Percentiles rank a stretch among this genome's conserved stretches.
Evolutionary conservation across 768 basidiomycete species (phyloP).

Genomic region (Gloeostereum incarnatum): DNA sequence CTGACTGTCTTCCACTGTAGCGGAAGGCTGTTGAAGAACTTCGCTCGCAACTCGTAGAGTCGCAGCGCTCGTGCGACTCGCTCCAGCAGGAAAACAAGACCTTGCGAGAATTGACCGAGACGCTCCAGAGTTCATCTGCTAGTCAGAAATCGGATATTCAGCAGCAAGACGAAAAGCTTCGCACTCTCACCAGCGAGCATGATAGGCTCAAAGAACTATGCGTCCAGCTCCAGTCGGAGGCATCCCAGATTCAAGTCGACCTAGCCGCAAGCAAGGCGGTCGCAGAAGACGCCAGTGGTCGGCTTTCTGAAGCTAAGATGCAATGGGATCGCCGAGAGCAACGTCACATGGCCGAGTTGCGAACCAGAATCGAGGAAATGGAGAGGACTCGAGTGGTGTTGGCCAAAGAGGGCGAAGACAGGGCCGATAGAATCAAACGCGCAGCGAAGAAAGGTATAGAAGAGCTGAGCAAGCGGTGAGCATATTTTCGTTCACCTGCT

Average conservation of each 20-base stretch:
- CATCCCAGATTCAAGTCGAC: not conserved
- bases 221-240: not conserved
- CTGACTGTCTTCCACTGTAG: constrained; percentile 7
- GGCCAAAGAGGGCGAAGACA: constrained; percentile 2
- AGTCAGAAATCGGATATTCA: too few species aligned
- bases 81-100: constrained; percentile 4
- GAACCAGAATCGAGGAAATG: constrained; percentile 1
- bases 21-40: constrained; percentile 9
- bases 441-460: constrained; percentile 11
- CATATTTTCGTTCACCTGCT: not conserved
- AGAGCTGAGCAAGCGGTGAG: constrained; percentile 10
- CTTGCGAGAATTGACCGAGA: too few species aligned
- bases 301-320: not conserved
- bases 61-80: not conserved
- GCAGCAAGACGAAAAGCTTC: too few species aligned
- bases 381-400: too few species aligned
- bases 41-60: not conserved
- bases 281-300: not conserved
- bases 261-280: not conserved
- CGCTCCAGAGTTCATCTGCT: too few species aligned
- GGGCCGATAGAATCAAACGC: constrained; percentile 6
- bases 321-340: constrained; percentile 1
- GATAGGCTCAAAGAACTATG: too few species aligned
- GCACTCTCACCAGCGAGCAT: too few species aligned
- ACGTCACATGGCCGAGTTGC: constrained; percentile 1